These are phyloP conservation scores for Aquilaria malaccensis DNA, from an alignment of 345 rosid genomes.

Conservation along the genomic window DNA sequence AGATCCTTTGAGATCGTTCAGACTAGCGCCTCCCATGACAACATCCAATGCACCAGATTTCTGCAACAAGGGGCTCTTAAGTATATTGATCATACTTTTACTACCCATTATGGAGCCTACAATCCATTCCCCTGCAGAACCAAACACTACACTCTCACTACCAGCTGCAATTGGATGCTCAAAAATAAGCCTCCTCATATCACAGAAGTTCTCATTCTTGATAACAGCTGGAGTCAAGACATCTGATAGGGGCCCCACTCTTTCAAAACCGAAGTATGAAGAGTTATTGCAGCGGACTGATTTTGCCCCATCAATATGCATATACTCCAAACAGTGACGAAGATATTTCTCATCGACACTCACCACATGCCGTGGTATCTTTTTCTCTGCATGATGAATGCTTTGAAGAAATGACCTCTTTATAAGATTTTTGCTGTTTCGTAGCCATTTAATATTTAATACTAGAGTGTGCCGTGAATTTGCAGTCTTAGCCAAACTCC, in stretches of 20 bases:
- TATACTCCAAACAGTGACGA: slow-evolving; percentile 59
- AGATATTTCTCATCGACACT: slow-evolving; percentile 72
- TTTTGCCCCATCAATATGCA: slow-evolving; percentile 48
- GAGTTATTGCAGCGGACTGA: slow-evolving; percentile 36
- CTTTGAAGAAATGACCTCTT: slow-evolving; percentile 40
- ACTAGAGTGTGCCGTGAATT: slow-evolving; percentile 31
- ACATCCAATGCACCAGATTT: slow-evolving; percentile 32
- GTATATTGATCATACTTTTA: slow-evolving; percentile 56
- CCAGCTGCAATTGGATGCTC: slow-evolving; percentile 44
- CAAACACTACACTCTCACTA: slow-evolving; percentile 37
- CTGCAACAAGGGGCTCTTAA: slow-evolving; percentile 52
- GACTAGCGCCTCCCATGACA: slow-evolving; percentile 20
- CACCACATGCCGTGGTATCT: slow-evolving; percentile 69
- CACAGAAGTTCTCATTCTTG: slow-evolving; percentile 23
- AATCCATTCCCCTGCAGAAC: slow-evolving; percentile 41
- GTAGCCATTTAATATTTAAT: slow-evolving; percentile 46
- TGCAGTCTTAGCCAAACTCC: slow-evolving; percentile 30
- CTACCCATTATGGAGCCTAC: slow-evolving; percentile 65
- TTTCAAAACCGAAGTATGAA: slow-evolving; percentile 27
- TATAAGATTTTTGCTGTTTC: slow-evolving; percentile 34
- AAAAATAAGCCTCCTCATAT: slow-evolving; percentile 38
- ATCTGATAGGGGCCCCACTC: slow-evolving; percentile 28
- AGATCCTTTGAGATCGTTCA: slow-evolving; percentile 30
- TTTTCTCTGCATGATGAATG: slow-evolving; percentile 34
- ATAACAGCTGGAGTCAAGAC: slow-evolving; percentile 20